Conservation (phyloP, 495 filamentous ascomycete species). For the Echria macrotheca region DNA sequence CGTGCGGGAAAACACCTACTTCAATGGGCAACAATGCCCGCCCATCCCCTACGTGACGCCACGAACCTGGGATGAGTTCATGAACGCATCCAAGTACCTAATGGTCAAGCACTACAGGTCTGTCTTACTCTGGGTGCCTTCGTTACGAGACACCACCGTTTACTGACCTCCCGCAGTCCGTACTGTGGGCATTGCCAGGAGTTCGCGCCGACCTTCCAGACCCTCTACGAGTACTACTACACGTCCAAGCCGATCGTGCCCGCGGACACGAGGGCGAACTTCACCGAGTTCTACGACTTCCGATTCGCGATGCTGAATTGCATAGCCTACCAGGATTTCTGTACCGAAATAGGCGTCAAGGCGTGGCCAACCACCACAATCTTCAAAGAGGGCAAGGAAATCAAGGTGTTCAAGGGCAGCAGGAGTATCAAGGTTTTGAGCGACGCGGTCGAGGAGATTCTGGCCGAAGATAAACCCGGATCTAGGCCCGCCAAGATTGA, state of each 20-base stretch:
- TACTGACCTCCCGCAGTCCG: slow-evolving; percentile 35
- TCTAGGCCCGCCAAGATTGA: slow-evolving; percentile 55
- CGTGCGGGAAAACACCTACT: slow-evolving; percentile 50
- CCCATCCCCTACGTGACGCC: slow-evolving; percentile 54
- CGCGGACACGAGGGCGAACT: slow-evolving; percentile 34
- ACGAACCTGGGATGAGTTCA: slow-evolving; percentile 37
- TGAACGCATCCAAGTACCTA: slow-evolving; percentile 36
- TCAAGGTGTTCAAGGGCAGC: slow-evolving; percentile 54
- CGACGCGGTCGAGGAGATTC: slow-evolving; percentile 64
- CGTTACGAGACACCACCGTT: slow-evolving; percentile 1
- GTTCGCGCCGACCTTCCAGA: slow-evolving; percentile 83
- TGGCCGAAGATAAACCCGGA: slow-evolving; percentile 75
- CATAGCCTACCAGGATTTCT: slow-evolving; percentile 69
- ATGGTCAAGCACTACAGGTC: slow-evolving; percentile 49
- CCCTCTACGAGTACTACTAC: slow-evolving; percentile 93
- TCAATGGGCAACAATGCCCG: slow-evolving; percentile 77
- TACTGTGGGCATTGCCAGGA: slow-evolving; percentile 74
- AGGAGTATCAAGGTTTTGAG: slow-evolving; percentile 59
- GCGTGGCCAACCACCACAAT: slow-evolving; percentile 72
- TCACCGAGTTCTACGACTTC: slow-evolving; percentile 78
- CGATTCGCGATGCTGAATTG: slow-evolving; percentile 85
- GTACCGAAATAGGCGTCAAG: slow-evolving; percentile 55
- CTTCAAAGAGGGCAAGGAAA: slow-evolving; percentile 71
- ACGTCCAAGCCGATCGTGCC: slow-evolving; percentile 64
- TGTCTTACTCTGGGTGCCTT: slow-evolving; percentile 3